A percentile compares a stretch with the other conserved stretches of the same genome.
phyloP scores from a whole-genome alignment of 495 filamentous ascomycete genomes.

The Podospora bellae-mahoneyi region DNA sequence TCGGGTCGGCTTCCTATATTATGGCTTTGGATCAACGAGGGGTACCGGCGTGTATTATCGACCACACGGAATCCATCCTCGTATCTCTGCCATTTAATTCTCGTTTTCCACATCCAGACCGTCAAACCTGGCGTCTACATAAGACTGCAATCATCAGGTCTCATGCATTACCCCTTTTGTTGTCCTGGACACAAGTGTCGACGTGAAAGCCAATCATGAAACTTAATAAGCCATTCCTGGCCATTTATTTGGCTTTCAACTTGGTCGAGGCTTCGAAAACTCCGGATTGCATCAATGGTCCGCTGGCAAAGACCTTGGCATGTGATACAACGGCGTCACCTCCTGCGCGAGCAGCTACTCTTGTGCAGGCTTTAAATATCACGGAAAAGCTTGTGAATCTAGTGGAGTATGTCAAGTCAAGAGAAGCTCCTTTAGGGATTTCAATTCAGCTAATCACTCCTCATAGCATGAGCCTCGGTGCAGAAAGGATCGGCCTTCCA shows the following conservation, averaged over 20 bases:
- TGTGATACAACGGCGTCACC: constrained; percentile 1
- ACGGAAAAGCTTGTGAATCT: constrained; percentile 5
- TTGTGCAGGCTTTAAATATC: constrained; percentile 4
- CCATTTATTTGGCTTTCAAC: background rate
- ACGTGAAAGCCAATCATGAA: background rate
- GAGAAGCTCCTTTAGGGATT: background rate
- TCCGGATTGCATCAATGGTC: constrained; percentile 6
- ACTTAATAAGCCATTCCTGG: background rate
- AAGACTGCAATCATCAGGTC: too few species aligned
- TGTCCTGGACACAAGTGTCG: too few species aligned
- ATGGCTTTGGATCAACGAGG: background rate
- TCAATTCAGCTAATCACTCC: background rate
- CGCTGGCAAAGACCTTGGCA: background rate
- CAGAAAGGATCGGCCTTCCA: constrained; percentile 10
- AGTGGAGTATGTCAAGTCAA: constrained; percentile 1
- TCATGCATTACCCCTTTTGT: too few species aligned
- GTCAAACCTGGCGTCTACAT: too few species aligned
- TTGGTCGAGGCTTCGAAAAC: background rate
- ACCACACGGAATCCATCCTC: background rate
- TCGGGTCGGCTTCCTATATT: background rate
- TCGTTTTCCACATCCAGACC: too few species aligned
- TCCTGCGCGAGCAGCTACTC: background rate
- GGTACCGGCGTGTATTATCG: background rate
- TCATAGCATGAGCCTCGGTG: constrained; percentile 9
- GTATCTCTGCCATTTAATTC: too few species aligned